Evolutionary conservation across 75 land plant species (phyloP).

Genomic region (Pseudotsuga menziesii): DNA sequence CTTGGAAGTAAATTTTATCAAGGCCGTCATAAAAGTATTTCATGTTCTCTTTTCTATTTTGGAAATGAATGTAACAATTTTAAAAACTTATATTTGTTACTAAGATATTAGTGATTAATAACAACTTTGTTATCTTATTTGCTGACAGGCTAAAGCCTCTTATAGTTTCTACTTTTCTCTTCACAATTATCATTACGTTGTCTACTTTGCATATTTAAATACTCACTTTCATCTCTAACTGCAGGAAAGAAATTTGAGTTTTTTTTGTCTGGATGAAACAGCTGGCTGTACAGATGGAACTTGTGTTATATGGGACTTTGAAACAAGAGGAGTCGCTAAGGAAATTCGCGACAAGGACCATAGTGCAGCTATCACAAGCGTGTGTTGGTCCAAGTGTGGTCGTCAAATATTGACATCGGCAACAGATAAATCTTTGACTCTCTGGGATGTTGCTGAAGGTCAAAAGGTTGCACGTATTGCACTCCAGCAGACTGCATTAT

Average conservation of each 20-base stretch:
- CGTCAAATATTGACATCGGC: slow-evolving; percentile 73
- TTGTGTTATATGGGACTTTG: slow-evolving; percentile 96
- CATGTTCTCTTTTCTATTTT: background rate
- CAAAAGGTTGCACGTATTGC: slow-evolving; percentile 46
- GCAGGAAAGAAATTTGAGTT: background rate
- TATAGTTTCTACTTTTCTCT: background rate
- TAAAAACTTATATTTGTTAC: background rate
- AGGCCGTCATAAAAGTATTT: background rate
- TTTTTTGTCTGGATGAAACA: slow-evolving; percentile 20
- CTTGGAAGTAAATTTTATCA: background rate
- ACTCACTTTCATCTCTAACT: background rate
- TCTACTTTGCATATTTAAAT: background rate
- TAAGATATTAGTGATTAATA: background rate
- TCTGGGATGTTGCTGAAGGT: slow-evolving; percentile 81
- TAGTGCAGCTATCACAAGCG: slow-evolving; percentile 79
- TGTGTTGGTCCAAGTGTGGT: slow-evolving; percentile 95
- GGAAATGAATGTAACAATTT: background rate
- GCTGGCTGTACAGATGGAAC: slow-evolving; percentile 97
- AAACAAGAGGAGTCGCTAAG: slow-evolving; percentile 89
- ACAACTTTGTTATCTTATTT: background rate
- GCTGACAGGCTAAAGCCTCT: background rate
- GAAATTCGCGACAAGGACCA: slow-evolving; percentile 73
- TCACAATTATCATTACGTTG: background rate
- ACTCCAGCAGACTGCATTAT: slow-evolving; percentile 71
- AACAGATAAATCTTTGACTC: slow-evolving; percentile 79